phyloP scores from a whole-genome alignment of 225 moss, liverwort and hornwort genomes.

The Marchantia paleacea region DNA sequence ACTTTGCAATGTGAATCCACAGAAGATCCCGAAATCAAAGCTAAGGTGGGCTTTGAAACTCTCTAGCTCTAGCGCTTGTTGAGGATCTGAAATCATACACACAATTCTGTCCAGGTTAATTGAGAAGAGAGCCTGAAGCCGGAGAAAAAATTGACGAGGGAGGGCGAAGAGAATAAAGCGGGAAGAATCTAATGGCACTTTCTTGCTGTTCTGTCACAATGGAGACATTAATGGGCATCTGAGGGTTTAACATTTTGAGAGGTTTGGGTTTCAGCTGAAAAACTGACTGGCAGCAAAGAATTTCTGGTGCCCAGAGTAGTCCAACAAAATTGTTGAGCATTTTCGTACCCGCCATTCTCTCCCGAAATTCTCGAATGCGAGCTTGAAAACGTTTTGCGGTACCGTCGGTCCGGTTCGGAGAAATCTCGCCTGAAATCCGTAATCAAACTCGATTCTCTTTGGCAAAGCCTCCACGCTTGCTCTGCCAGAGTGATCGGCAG shows the following conservation, averaged over 20 bases:
- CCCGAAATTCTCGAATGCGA: constrained; percentile 89
- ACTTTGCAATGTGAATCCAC: no score
- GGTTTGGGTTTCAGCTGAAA: neutral
- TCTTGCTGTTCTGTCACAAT: no score
- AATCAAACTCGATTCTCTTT: constrained; percentile 71
- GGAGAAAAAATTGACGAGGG: neutral
- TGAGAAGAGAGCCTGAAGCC: neutral
- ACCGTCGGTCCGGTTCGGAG: constrained; percentile 67
- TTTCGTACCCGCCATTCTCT: constrained; percentile 81
- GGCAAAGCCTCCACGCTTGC: constrained; percentile 15
- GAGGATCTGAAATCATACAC: neutral
- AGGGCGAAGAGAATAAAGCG: neutral
- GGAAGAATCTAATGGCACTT: neutral
- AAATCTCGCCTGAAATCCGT: constrained; percentile 90
- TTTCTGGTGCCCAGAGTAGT: neutral
- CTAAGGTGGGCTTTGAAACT: no score
- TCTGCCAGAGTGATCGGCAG: neutral
- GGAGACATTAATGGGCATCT: no score
- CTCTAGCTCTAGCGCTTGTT: neutral
- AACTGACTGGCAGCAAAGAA: neutral
- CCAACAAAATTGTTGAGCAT: neutral
- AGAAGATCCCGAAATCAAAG: no score
- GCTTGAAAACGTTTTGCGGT: constrained; percentile 54
- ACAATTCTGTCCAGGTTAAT: neutral
- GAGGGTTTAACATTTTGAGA: no score